Percentiles rank a stretch among this genome's conserved stretches.
Evolutionary conservation across 2,329 filamentous ascomycete genomes (phyloP).

Genomic region (Periconia sp.): DNA sequence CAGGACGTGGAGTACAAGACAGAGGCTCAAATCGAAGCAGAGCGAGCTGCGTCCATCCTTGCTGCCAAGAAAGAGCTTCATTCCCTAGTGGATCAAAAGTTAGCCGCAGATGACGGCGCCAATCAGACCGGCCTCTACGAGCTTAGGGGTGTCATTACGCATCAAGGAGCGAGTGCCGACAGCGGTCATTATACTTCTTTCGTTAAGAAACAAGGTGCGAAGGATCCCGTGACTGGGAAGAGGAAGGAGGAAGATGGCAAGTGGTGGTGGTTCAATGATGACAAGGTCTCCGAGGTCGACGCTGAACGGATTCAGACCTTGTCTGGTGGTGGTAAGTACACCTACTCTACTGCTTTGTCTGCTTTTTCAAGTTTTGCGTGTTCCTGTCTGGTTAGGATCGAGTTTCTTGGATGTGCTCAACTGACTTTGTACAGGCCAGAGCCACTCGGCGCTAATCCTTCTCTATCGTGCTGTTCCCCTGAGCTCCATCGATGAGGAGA

Average conservation of each 20-base stretch:
- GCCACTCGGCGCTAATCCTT: constrained; percentile 80
- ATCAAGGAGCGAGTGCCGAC: constrained; percentile 95
- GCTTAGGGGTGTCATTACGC: constrained; percentile 89
- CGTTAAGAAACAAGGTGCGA: constrained; percentile 83
- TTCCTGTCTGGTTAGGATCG: no score
- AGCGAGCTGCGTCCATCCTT: constrained; percentile 76
- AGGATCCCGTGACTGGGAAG: constrained; percentile 79
- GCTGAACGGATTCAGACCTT: constrained; percentile 89
- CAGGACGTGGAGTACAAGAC: constrained; percentile 81
- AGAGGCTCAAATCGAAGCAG: constrained; percentile 88
- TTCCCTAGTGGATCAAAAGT: constrained; percentile 74
- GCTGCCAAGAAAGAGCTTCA: constrained; percentile 88
- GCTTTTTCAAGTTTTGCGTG: no score
- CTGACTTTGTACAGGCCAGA: constrained; percentile 61
- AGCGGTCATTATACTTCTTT: constrained; percentile 98
- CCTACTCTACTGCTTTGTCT: no score
- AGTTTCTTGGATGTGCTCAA: no score
- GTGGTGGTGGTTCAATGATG: constrained; percentile 99
- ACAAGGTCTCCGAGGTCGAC: constrained; percentile 92
- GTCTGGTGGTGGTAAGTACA: constrained; percentile 76
- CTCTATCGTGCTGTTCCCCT: constrained; percentile 78
- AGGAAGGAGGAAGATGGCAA: constrained; percentile 83
- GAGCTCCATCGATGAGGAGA: constrained; percentile 60
- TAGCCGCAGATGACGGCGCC: constrained; percentile 78
- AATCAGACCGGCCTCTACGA: constrained; percentile 97